Evolutionary conservation across 345 rosid species (phyloP).

Genomic region (Hirschfeldia incana): DNA sequence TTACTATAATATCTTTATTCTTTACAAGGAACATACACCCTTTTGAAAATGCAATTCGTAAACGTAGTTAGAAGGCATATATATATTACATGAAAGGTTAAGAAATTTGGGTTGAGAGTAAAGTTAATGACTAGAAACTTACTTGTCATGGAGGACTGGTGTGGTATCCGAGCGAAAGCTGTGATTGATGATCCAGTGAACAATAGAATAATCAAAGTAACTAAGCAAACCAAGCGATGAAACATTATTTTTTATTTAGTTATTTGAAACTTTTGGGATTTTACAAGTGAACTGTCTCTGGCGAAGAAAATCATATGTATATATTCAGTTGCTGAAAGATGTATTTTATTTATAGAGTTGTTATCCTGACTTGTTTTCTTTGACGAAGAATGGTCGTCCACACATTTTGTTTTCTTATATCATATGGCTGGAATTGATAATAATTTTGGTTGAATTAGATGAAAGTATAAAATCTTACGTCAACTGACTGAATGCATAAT

Average conservation of each 20-base stretch:
- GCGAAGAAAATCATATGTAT: neutral
- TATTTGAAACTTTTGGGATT: neutral
- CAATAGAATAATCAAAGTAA: slow-evolving; percentile 16
- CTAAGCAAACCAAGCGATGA: slow-evolving; percentile 12
- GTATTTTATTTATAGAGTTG: neutral
- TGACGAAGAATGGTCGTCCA: no score
- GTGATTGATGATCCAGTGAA: slow-evolving; percentile 20
- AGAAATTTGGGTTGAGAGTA: neutral
- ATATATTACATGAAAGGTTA: neutral
- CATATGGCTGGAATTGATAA: neutral
- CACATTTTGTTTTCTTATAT: neutral
- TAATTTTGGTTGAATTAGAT: neutral
- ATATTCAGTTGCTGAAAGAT: neutral
- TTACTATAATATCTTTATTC: neutral
- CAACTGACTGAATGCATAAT: neutral
- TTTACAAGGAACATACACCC: neutral
- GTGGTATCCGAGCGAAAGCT: slow-evolving; percentile 16
- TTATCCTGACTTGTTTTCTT: neutral
- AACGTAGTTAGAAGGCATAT: neutral
- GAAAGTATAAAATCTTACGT: slow-evolving; percentile 12
- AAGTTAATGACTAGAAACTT: slow-evolving; percentile 9
- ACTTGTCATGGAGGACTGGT: slow-evolving; percentile 9
- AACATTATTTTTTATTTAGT: neutral
- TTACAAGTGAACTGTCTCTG: neutral
- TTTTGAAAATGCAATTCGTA: neutral